phyloP scores from a whole-genome alignment of 176 grass and related monocot species.

The Cymbopogon citratus region DNA sequence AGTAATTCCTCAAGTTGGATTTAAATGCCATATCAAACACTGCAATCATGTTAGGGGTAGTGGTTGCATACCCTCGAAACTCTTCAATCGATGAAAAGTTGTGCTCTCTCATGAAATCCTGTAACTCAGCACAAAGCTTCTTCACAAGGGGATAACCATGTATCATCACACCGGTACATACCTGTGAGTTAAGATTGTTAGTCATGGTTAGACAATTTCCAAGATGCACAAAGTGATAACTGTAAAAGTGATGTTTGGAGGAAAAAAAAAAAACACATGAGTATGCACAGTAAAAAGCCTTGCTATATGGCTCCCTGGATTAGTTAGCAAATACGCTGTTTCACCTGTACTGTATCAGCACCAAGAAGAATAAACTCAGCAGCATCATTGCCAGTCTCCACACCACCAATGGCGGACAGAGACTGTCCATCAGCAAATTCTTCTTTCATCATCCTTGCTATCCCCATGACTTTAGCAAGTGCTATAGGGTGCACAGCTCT shows the following conservation, averaged over 20 bases:
- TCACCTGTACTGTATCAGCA: constrained; percentile 94
- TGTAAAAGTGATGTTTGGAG: constrained; percentile 6
- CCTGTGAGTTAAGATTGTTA: constrained; percentile 44
- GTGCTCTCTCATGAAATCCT: constrained; percentile 94
- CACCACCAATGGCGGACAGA: constrained; percentile 86
- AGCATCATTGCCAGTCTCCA: constrained; percentile 83
- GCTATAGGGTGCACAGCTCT: constrained; percentile 96
- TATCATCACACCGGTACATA: constrained; percentile 96
- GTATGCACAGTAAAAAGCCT: neutral
- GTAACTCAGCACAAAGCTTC: constrained; percentile 76
- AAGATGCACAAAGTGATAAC: neutral
- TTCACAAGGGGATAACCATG: constrained; percentile 96
- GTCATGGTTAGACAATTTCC: neutral
- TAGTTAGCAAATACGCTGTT: neutral
- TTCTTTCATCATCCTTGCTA: constrained; percentile 86
- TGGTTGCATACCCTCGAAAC: constrained; percentile 67
- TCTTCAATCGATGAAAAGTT: constrained; percentile 82
- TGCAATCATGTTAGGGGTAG: neutral
- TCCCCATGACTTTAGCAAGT: constrained; percentile 91
- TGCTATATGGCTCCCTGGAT: neutral
- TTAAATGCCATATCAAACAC: constrained; percentile 5
- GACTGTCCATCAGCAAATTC: constrained; percentile 70
- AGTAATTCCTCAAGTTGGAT: constrained; percentile 12
- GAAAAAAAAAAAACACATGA: constrained; percentile 4
- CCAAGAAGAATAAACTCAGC: constrained; percentile 94